Evolutionary conservation across 352 stramenopile species (phyloP).

Genomic region (Phytophthora capsici): DNA sequence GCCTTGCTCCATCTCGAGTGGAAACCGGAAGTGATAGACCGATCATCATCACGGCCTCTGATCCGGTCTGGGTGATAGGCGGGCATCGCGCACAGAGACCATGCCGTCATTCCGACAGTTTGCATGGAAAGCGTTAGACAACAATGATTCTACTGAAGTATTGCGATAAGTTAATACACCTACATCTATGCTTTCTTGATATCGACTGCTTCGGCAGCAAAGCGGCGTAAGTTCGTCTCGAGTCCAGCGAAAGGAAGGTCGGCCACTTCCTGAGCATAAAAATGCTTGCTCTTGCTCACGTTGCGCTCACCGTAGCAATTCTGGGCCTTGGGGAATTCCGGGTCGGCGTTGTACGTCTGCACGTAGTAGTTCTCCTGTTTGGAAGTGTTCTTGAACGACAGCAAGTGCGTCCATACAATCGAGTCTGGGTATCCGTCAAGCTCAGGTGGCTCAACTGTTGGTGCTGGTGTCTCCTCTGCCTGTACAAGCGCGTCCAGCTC

Average conservation of each 20-base stretch:
- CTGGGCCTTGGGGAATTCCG: conserved; percentile 54
- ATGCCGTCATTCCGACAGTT: background rate
- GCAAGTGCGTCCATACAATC: conserved; percentile 73
- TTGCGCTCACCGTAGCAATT: conserved; percentile 67
- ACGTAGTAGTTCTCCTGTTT: conserved; percentile 55
- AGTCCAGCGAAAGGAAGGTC: conserved; percentile 29
- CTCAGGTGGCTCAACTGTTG: conserved; percentile 30
- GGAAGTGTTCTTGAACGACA: conserved; percentile 56
- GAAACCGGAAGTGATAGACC: conserved; percentile 13
- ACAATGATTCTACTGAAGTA: background rate
- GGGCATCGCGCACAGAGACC: conserved; percentile 17
- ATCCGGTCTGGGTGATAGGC: conserved; percentile 23
- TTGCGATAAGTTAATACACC: conserved; percentile 22
- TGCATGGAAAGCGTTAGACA: background rate
- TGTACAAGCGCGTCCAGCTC: conserved; percentile 26
- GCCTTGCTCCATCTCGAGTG: conserved; percentile 17
- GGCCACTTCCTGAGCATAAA: conserved; percentile 30
- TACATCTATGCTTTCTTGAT: conserved; percentile 27
- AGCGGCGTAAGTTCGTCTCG: conserved; percentile 31
- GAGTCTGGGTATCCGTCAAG: conserved; percentile 53
- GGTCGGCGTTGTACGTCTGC: conserved; percentile 56
- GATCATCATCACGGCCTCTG: conserved; percentile 1
- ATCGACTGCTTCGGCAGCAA: conserved; percentile 32
- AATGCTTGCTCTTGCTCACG: conserved; percentile 33
- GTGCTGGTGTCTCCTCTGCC: conserved; percentile 27